phyloP scores from a whole-genome alignment of 2,329 filamentous ascomycete species.

The Penicillium digitatum region DNA sequence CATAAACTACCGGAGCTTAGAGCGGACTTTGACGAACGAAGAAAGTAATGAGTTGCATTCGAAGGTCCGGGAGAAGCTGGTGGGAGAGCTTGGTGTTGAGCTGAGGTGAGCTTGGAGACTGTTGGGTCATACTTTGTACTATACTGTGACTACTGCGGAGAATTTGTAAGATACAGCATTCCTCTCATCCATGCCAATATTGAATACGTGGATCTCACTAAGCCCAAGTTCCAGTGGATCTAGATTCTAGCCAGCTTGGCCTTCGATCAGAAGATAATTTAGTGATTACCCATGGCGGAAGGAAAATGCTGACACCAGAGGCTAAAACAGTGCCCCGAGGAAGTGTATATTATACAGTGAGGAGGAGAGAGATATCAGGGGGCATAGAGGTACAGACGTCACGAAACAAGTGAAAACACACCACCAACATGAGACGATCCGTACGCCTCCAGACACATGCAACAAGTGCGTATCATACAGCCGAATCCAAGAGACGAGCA shows the following conservation, averaged over 20 bases:
- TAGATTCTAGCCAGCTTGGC: neutral
- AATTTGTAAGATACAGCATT: conserved; percentile 19
- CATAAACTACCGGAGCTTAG: conserved; percentile 88
- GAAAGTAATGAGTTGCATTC: conserved; percentile 76
- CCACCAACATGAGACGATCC: conserved; percentile 27
- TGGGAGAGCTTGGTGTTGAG: conserved; percentile 71
- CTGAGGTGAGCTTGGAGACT: conserved; percentile 53
- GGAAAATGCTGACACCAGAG: conserved; percentile 13
- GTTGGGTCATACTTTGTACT: conserved; percentile 12
- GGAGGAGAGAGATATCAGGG: conserved; percentile 32
- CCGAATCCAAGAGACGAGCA: conserved; percentile 29
- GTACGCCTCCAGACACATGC: conserved; percentile 31
- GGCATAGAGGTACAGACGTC: conserved; percentile 16
- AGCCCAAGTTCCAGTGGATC: neutral
- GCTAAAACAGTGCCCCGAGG: conserved; percentile 10
- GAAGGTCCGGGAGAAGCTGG: conserved; percentile 61
- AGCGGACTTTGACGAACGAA: conserved; percentile 79
- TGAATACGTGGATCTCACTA: neutral
- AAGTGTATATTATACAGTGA: conserved; percentile 32
- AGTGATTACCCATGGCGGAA: neutral
- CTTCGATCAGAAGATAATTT: neutral
- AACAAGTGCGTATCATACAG: conserved; percentile 35
- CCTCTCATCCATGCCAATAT: neutral
- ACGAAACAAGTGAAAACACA: conserved; percentile 19
- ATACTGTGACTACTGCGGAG: conserved; percentile 9